Conservation (phyloP, 2,329 filamentous ascomycete species). For the Tolypocladium inflatum region DNA sequence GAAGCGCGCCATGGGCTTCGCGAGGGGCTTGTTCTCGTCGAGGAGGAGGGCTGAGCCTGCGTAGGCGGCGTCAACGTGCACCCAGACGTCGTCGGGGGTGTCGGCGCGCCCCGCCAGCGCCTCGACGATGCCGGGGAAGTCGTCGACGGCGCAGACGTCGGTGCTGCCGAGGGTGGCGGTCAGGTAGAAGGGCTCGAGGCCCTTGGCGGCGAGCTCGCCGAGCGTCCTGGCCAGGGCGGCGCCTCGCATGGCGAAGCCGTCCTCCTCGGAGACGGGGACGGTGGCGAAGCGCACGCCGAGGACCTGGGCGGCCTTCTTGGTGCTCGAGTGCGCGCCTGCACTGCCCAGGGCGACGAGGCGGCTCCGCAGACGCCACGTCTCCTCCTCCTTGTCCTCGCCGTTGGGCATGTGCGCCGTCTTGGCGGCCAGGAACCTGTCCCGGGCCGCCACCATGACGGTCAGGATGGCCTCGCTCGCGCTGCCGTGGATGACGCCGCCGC, state of each 20-base stretch:
- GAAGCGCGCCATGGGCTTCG: slow-evolving; percentile 53
- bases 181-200: slow-evolving; percentile 77
- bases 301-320: slow-evolving; percentile 79
- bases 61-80: slow-evolving; percentile 90
- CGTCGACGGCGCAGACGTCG: slow-evolving; percentile 78
- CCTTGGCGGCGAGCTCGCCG: slow-evolving; percentile 53
- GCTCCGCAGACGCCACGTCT: slow-evolving; percentile 46
- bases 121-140: slow-evolving; percentile 59
- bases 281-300: slow-evolving; percentile 73
- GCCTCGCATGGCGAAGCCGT: slow-evolving; percentile 64
- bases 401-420: slow-evolving; percentile 40
- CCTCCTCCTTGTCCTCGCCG: slow-evolving; percentile 58
- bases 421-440: slow-evolving; percentile 65
- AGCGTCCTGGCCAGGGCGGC: slow-evolving; percentile 51
- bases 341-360: slow-evolving; percentile 70
- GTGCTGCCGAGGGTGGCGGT: slow-evolving; percentile 81
- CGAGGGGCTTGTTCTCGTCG: slow-evolving; percentile 67
- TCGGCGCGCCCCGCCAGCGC: slow-evolving; percentile 24
- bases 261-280: slow-evolving; percentile 51
- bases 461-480: slow-evolving; percentile 81
- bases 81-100: slow-evolving; percentile 57
- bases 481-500: slow-evolving; percentile 91
- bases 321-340: slow-evolving; percentile 71
- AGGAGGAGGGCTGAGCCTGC: slow-evolving; percentile 77
- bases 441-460: slow-evolving; percentile 77